phyloP scores from a whole-genome alignment of 305 asterid species.

The Solanum hybrid region DNA sequence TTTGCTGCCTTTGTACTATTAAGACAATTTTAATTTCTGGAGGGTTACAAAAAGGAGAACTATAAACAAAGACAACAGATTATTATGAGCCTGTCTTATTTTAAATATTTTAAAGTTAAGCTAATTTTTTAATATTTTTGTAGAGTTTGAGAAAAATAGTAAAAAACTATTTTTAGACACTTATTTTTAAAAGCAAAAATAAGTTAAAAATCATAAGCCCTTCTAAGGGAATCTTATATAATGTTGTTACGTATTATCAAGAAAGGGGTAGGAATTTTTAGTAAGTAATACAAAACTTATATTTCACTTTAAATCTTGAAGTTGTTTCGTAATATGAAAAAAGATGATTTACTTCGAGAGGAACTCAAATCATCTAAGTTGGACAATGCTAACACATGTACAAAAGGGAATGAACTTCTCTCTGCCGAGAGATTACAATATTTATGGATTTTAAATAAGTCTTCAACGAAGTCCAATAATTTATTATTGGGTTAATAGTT shows the following conservation, averaged over 20 bases:
- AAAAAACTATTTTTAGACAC: too few species aligned
- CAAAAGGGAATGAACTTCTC: neutral
- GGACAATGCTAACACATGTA: too few species aligned
- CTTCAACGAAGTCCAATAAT: too few species aligned
- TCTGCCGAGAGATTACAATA: neutral
- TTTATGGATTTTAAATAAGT: too few species aligned
- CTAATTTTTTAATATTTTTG: accelerated
- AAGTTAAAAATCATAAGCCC: neutral
- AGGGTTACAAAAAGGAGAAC: too few species aligned
- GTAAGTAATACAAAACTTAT: neutral
- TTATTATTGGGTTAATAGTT: too few species aligned
- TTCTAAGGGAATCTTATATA: neutral
- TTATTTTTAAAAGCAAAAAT: neutral
- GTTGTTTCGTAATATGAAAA: neutral
- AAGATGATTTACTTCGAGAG: too few species aligned
- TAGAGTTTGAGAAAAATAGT: neutral
- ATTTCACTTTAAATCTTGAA: neutral
- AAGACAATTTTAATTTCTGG: neutral
- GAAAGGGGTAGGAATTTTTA: neutral
- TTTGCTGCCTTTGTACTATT: neutral
- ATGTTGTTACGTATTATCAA: neutral
- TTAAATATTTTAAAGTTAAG: too few species aligned
- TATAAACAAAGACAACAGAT: too few species aligned
- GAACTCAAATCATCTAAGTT: too few species aligned
- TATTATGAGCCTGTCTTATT: too few species aligned